Evolutionary conservation across 768 basidiomycete genomes (phyloP).

Genomic region (Tricholoma bakamatsutake): DNA sequence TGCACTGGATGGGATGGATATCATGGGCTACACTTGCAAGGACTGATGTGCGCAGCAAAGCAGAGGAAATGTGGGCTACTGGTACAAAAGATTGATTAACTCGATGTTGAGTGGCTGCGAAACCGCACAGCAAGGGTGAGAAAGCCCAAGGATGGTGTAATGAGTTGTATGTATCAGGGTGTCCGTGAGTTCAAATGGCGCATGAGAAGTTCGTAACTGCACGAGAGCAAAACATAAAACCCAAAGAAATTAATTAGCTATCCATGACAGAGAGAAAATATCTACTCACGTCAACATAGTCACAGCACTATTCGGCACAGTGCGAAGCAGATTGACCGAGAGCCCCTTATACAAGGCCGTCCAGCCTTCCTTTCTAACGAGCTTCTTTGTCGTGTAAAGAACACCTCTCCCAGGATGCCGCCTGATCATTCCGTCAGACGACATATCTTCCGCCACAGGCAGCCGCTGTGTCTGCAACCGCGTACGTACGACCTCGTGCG

Average conservation of each 20-base stretch:
- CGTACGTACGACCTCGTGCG: conserved; percentile 99
- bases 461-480: conserved; percentile 83
- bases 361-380: conserved; percentile 83
- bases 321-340: conserved; percentile 89
- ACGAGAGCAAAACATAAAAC: background rate
- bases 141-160: background rate
- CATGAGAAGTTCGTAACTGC: conserved; percentile 50
- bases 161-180: conserved; percentile 6
- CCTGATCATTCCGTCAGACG: conserved; percentile 58
- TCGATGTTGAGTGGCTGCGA: background rate
- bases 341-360: conserved; percentile 87
- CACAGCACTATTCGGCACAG: conserved; percentile 94
- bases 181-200: conserved; percentile 39
- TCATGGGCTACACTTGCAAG: background rate
- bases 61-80: background rate
- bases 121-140: background rate
- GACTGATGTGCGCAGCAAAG: background rate
- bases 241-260: background rate
- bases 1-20: background rate
- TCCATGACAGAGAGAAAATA: background rate
- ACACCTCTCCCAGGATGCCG: conserved; percentile 57
- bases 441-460: conserved; percentile 52
- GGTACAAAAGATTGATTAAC: background rate
- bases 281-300: conserved; percentile 86
- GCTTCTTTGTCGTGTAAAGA: conserved; percentile 62